These are phyloP conservation scores for Rhizopogon vinicolor DNA, from an alignment of 768 basidiomycete species.

Conservation along the genomic window DNA sequence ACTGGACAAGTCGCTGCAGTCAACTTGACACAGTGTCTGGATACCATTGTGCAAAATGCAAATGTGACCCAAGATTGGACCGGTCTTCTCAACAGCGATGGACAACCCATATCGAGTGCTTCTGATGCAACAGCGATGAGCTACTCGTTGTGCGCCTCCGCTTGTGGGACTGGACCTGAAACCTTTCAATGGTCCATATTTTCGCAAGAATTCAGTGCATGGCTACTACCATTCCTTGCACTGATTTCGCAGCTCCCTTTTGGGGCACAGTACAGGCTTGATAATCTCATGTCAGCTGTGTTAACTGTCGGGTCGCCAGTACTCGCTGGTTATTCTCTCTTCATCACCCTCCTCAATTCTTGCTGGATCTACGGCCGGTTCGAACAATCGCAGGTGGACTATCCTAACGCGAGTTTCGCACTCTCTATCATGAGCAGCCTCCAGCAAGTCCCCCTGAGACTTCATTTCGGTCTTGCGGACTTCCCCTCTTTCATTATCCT, in stretches of 20 bases:
- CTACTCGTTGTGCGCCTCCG: background rate
- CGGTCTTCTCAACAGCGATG: background rate
- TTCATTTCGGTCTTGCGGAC: constrained; percentile 19
- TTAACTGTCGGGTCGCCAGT: constrained; percentile 40
- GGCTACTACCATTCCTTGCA: constrained; percentile 46
- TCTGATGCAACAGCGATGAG: constrained; percentile 8
- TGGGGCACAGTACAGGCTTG: constrained; percentile 30
- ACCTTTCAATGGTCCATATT: constrained; percentile 14
- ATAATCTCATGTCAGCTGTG: constrained; percentile 38
- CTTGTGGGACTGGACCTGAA: constrained; percentile 10
- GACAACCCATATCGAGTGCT: background rate
- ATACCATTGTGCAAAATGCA: constrained; percentile 3
- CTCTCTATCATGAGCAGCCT: constrained; percentile 28
- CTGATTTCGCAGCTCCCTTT: constrained; percentile 45
- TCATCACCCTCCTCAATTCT: too few relatives aligned
- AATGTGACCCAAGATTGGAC: background rate
- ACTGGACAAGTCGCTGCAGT: background rate
- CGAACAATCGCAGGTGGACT: too few relatives aligned
- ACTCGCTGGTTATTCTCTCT: constrained; percentile 41
- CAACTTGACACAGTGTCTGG: constrained; percentile 11
- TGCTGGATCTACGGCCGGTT: too few relatives aligned
- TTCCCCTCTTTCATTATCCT: constrained; percentile 33
- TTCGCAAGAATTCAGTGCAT: constrained; percentile 34
- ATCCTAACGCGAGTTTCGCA: too few relatives aligned
- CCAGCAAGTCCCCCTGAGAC: constrained; percentile 28